Evolutionary conservation across 805 yeast genomes (phyloP).

Genomic region (Candida arabinofermentans): DNA sequence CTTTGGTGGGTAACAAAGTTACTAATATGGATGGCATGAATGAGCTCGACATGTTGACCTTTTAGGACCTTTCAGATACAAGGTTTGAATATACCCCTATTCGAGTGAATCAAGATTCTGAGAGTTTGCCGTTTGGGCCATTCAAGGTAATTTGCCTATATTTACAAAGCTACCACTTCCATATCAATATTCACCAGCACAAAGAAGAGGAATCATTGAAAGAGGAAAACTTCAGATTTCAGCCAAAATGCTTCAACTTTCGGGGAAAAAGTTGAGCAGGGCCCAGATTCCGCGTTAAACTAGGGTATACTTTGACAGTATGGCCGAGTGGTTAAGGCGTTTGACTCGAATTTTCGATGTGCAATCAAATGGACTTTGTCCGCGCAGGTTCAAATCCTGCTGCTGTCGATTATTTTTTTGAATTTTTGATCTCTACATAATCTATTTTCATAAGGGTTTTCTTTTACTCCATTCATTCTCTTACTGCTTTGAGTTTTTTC

Average conservation of each 20-base stretch:
- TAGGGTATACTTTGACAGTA: constrained; percentile 22
- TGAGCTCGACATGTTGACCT: constrained; percentile 36
- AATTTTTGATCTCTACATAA: background rate
- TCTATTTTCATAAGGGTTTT: background rate
- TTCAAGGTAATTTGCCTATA: no score
- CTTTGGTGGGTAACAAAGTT: constrained; percentile 35
- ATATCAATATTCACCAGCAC: no score
- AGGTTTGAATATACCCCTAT: no score
- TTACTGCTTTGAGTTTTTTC: no score
- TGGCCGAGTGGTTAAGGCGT: constrained; percentile 42
- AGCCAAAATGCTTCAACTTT: background rate
- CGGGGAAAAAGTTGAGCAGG: background rate
- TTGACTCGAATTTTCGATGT: constrained; percentile 30
- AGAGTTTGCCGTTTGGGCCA: no score
- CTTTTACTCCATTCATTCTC: background rate
- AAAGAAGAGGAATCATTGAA: no score
- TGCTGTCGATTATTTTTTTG: constrained; percentile 41
- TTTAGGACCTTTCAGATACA: constrained; percentile 40
- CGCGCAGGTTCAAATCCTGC: constrained; percentile 66
- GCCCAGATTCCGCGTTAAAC: background rate
- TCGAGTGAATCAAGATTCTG: no score
- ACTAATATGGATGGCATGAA: constrained; percentile 34
- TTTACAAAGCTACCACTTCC: no score
- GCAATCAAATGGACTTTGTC: constrained; percentile 50
- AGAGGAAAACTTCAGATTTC: background rate